Conservation (phyloP, 352 stramenopile species). For the Globisporangium polare region DNA sequence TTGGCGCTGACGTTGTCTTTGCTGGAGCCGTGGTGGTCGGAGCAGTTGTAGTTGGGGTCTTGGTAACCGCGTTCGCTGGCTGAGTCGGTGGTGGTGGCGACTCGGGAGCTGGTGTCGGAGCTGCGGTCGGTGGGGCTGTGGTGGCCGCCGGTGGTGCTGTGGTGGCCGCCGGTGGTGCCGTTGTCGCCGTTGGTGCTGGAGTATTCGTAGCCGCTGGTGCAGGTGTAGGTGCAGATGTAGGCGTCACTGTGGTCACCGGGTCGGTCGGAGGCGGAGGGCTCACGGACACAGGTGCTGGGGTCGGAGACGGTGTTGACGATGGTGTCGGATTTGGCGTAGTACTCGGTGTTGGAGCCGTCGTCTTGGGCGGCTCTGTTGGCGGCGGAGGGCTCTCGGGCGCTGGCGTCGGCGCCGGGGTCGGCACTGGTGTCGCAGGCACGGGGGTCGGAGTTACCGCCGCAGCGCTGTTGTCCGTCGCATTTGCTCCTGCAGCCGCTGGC, state of each 20-base stretch:
- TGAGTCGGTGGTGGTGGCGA: slow-evolving; percentile 5
- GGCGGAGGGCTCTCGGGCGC: background rate
- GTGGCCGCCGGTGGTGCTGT: slow-evolving; percentile 16
- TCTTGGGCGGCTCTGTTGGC: background rate
- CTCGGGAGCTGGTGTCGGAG: slow-evolving; percentile 6
- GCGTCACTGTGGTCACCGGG: slow-evolving; percentile 4
- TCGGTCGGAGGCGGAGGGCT: slow-evolving; percentile 12
- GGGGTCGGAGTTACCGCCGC: background rate
- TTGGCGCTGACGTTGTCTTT: slow-evolving; percentile 3
- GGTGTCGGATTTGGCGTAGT: too few relatives aligned
- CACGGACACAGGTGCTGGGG: slow-evolving; percentile 5
- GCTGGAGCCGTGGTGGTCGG: slow-evolving; percentile 10
- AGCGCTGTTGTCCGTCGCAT: background rate
- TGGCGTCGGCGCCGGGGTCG: slow-evolving; percentile 1
- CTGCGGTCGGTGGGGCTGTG: slow-evolving; percentile 1
- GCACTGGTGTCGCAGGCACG: background rate
- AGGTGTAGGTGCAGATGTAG: background rate
- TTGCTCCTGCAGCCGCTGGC: background rate
- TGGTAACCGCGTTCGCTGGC: slow-evolving; percentile 1
- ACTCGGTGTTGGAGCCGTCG: background rate
- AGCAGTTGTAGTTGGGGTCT: slow-evolving; percentile 4
- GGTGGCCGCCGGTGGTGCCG: slow-evolving; percentile 14
- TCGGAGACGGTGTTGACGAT: background rate
- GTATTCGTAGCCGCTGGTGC: slow-evolving; percentile 11
- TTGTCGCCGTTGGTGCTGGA: slow-evolving; percentile 10